Percentiles rank a stretch among this genome's conserved stretches.
Evolutionary conservation across 1,139 yeast species (phyloP).

Genomic region (Candida sanyaensis): DNA sequence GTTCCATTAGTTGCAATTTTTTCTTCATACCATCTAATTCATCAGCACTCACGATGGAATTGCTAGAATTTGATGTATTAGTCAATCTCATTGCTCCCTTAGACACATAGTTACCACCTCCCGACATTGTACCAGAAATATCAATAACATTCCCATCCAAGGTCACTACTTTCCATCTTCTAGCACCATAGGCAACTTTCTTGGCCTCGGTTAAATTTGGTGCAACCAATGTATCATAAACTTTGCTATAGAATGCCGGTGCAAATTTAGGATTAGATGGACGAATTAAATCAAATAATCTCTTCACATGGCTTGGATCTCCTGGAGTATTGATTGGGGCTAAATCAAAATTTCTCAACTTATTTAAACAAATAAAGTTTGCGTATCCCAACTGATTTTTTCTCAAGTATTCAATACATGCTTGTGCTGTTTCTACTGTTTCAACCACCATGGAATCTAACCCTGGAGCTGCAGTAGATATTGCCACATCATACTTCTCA

Average conservation of each 20-base stretch:
- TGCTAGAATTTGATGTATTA: conserved; percentile 28
- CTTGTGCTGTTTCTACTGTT: conserved; percentile 89
- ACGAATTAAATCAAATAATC: conserved; percentile 80
- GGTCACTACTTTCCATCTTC: conserved; percentile 86
- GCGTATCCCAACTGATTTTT: conserved; percentile 88
- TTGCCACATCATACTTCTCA: conserved; percentile 85
- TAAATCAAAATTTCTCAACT: conserved; percentile 65
- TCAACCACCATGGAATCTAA: conserved; percentile 94
- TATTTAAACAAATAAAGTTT: conserved; percentile 77
- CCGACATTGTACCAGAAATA: conserved; percentile 95
- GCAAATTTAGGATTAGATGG: conserved; percentile 69
- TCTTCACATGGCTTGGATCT: conserved; percentile 71
- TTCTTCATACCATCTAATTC: conserved; percentile 59
- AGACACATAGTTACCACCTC: conserved; percentile 80
- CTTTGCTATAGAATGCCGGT: conserved; percentile 87
- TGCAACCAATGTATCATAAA: conserved; percentile 88
- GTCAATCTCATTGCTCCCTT: conserved; percentile 65
- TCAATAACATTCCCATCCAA: conserved; percentile 91
- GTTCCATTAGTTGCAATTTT: conserved; percentile 58
- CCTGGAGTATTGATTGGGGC: conserved; percentile 62
- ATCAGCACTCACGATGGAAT: conserved; percentile 42
- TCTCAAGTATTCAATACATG: conserved; percentile 84
- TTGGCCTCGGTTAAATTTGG: conserved; percentile 78
- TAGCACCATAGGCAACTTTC: conserved; percentile 81
- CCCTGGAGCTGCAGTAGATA: conserved; percentile 93